Evolutionary conservation across 2,329 filamentous ascomycete genomes (phyloP).

Genomic region (Diaporthe sp.): DNA sequence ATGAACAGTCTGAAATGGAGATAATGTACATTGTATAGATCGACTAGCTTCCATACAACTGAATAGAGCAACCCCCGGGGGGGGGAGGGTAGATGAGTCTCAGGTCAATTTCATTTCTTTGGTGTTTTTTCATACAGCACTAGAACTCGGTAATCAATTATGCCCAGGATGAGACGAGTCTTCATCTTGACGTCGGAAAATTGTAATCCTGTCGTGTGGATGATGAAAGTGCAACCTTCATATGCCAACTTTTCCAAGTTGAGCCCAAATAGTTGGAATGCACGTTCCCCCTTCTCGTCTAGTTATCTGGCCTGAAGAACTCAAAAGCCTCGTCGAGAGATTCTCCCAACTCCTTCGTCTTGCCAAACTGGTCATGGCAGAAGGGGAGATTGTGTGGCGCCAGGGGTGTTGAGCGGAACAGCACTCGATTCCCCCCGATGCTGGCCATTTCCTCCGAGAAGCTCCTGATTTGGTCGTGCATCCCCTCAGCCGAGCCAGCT

Average conservation of each 20-base stretch:
- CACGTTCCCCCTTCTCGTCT: neutral
- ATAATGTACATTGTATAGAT: too few species aligned
- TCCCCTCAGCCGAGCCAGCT: slow-evolving; percentile 42
- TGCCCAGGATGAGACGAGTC: too few species aligned
- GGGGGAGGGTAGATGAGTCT: too few species aligned
- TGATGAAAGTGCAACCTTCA: neutral
- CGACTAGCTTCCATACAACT: too few species aligned
- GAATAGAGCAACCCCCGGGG: too few species aligned
- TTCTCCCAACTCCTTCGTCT: neutral
- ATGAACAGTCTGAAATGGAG: too few species aligned
- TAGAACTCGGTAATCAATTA: too few species aligned
- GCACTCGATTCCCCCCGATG: slow-evolving; percentile 26
- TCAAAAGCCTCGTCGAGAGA: slow-evolving; percentile 16
- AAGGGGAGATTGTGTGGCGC: slow-evolving; percentile 25
- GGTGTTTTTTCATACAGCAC: too few species aligned
- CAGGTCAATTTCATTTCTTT: too few species aligned
- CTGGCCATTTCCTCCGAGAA: slow-evolving; percentile 44
- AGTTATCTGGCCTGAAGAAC: neutral
- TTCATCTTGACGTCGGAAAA: too few species aligned
- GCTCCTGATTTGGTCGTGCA: slow-evolving; percentile 39
- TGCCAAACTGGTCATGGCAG: slow-evolving; percentile 9
- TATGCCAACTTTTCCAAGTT: neutral
- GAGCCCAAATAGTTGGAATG: neutral
- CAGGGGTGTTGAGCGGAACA: slow-evolving; percentile 6
- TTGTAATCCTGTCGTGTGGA: too few species aligned